Evolutionary conservation across 2,329 filamentous ascomycete genomes (phyloP), one percentile per base, ranked within the genome.

Genomic region (Paracoccidioides brasiliensis): DNA sequence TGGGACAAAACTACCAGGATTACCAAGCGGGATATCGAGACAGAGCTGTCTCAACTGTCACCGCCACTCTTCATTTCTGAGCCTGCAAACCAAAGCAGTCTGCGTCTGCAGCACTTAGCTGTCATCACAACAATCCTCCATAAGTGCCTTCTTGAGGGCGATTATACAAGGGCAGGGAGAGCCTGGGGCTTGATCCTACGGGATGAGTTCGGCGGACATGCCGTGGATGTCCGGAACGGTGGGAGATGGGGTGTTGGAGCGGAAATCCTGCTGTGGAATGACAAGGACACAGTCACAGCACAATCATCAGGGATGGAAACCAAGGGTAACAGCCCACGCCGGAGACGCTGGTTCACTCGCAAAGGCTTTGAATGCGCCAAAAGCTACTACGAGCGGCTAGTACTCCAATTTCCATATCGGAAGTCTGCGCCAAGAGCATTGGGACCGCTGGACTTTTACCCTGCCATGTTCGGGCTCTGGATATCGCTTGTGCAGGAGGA

Each of bases 201-300:
- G 51, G 78, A 81, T 49, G 79, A 78, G 52, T 73, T 83, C 30
- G 65, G 71, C 56, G 82, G 81, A 3, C 68, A 70, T 50, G 72
- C 73, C 5, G 75, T 90, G 22, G 88, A 95, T 66, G 69, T 91
- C 50, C 80, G 89, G 42, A 75, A 75, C 22, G 78, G 84, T 63
- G 79, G 81, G 40, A 78, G 86, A 60, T 96, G 90, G 91, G 84
- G 84, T 12, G 78, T 95, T 46, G 90, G 88, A 0, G 88, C 88
- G 2, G 90, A 95, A 70, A 80, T 96, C 22, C 72, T 95, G 55
- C 82, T 95, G 72, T 80, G 85, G 14, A 70, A 70, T 64, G 72
- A 64, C 61, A 56, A 22, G 12, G 22, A 59, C 58, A 50, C 43
- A 6, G 37, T 35, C 12, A n/a, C 14, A n/a, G 14, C 41, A 35